Evolutionary conservation across 129 eudicot species (phyloP).

Genomic region (Mikania micrantha): DNA sequence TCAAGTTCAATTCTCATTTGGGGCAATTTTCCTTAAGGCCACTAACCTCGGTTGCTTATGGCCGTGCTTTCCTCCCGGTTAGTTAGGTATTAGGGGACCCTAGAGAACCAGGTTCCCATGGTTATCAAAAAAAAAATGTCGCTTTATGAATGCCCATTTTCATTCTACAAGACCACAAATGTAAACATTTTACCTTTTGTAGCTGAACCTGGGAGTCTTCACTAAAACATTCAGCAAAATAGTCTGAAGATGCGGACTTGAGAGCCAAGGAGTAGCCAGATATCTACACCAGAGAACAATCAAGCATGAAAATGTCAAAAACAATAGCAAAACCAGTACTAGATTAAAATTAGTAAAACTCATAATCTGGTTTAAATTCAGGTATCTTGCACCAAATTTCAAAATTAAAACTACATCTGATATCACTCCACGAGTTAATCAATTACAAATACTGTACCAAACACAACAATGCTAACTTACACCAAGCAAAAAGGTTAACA

Average conservation of each 20-base stretch:
- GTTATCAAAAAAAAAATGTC: too few relatives aligned
- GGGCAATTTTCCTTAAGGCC: too few relatives aligned
- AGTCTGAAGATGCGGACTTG: conserved; percentile 97
- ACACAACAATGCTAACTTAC: background rate
- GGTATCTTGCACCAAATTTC: background rate
- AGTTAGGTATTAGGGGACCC: too few relatives aligned
- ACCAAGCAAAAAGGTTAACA: background rate
- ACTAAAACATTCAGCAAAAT: conserved; percentile 49
- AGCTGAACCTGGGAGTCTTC: conserved; percentile 52
- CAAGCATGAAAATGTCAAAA: background rate
- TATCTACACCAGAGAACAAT: conserved; percentile 42
- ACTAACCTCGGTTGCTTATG: too few relatives aligned
- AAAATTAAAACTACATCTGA: too few relatives aligned
- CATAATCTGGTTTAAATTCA: background rate
- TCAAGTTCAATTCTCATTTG: too few relatives aligned
- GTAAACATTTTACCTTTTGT: conserved; percentile 48
- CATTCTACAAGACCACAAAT: background rate
- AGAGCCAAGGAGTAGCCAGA: conserved; percentile 83
- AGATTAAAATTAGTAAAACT: background rate
- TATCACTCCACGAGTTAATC: background rate
- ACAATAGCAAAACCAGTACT: background rate
- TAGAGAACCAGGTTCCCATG: too few relatives aligned
- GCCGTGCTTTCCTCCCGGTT: too few relatives aligned
- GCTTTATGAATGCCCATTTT: background rate
- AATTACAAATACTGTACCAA: background rate